Evolutionary conservation across 768 basidiomycete species (phyloP), one percentile per base, ranked within the genome.

Genomic region (Xerocomellus intermedius): DNA sequence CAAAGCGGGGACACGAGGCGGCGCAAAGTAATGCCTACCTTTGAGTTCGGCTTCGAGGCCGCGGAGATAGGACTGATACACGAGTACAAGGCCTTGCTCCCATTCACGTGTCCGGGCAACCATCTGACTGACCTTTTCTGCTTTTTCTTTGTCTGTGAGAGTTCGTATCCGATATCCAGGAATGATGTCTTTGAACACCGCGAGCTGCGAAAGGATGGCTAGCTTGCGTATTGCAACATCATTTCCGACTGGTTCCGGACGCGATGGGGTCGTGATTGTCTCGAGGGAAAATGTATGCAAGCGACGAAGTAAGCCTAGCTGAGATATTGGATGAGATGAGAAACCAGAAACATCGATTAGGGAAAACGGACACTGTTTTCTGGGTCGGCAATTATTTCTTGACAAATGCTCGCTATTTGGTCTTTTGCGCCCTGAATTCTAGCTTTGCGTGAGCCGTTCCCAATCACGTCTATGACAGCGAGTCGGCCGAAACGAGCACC

Each of bases 131-230:
- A 97, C 93, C 74, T 96, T 97, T 71, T 94, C 93, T 4, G 85
- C 77, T 71, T 90, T 92, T 73, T 99, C 97, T 60, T 83, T 82
- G 48, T 94, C 96, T 8, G 93, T 94, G 42, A 98, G 77, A 17
- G 85, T 74, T 50, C 97, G 92, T 69, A 99, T 96, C 56, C 94
- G 87, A 72, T 98, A 99, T 4, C 93, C 93, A 24, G 97, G 97
- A 39, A 98, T 86, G 58, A 98, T 83, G 70, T 99, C 97, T 68
- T 93, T 94, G 80, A 92, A 97, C 12, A 98, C 91, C 26, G 94
- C 90, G 30, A 98, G 77, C 65, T 96, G 88, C 13, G 94, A 96
- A 38, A 98, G 75, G 45, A 95, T 81, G 3, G 96, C 90, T 37
- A 98, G 76, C 68, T 91, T 91, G 57, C 96, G 85, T 59, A 99